Evolutionary conservation across 371 early-diverging fungal genomes (phyloP), one percentile per base, ranked within the genome.

Genomic region (Apophysomyces variabilis): DNA sequence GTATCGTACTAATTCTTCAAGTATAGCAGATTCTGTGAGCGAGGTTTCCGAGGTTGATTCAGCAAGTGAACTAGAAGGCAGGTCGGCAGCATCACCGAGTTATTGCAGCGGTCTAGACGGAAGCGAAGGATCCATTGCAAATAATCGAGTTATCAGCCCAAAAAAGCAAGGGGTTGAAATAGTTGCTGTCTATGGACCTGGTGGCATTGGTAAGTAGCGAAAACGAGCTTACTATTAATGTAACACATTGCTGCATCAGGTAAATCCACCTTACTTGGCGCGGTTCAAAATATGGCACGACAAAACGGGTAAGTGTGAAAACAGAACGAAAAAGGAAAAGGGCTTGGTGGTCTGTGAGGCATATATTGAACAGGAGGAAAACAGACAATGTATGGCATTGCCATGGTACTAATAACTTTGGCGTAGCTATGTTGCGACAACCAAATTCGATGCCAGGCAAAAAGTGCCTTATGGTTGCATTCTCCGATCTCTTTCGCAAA

Each of bases 391-490:
- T 3, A 26, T 26, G 32, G 32, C 32, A 26, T 26, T 26, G 32
- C 32, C 41, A 68, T 14, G 12, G 50, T 58, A 54, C n/a, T 3
- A 41, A n/a, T 35, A 8, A 64, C 54, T 62, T 32, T 35, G n/a
- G 39, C 18, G 11, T n/a, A 77, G 82, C 13, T 82, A 77, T 62
- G 75, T 82, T 1, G 82, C 79, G 14, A 65, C 64, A 0, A 58
- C 76, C 2, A 82, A 82, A 60, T 79, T 77, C 56, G 82, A 82
- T 66, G 64, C 68, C 16, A 62, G 82, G 39, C 77, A 78, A 21
- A 70, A 73, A 50, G 69, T 69, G 16, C 82, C 82, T 37, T 81
- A 78, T 57, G 70, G 77, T 18, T 73, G 75, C 26, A 73, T 81
- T 12, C 50, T 77, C 13, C 70, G 69, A 36, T 74, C 73, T 21